Evolutionary conservation across 1,139 yeast genomes (phyloP), one percentile per base, ranked within the genome.

Genomic region (Meyerozyma guilliermondii): DNA sequence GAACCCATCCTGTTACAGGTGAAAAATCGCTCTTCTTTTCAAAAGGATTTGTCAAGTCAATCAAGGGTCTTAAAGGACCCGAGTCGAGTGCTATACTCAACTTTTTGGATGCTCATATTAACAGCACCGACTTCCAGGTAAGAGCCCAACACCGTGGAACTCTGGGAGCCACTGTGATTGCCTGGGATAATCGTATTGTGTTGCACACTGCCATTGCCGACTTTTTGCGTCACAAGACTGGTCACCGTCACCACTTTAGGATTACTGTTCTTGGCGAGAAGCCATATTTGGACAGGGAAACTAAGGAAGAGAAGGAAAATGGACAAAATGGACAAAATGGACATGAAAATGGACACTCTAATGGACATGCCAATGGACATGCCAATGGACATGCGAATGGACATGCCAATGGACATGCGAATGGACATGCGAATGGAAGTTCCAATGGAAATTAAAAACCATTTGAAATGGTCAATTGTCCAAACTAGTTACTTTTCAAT

Each of bases 1-100:
- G 63, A 49, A 58, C 62, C n/a, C 63, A 60, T 39, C 63, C 65
- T 1, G 63, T 59, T 6, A 59, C 63, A 14, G 61, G 62, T 2
- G 63, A 57, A 36, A 60, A 59, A 47, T 47, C 56, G 31, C 47
- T 60, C 34, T 59, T 41, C 47, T 57, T 46, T 40, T 56, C 60
- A 9, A 47, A 61, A 33, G 58, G 49, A 3, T 59, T 60, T 41
- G 48, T 51, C 24, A 60, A 55, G 39, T 50, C 54, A 38, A 51
- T 60, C 42, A 57, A 58, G 39, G 63, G 63, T 5, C 41, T 59
- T 27, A 59, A 59, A 46, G 47, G 47, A 13, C 42, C 45, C 24
- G 64, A 60, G 43, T 55, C 60, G 3, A 54, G 45, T 26, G 48
- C 56, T n/a, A 50, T 60, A 18, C 51, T 59, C 45, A 51, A 50